These are phyloP conservation scores for Pseudogymnoascus sp. DNA, from an alignment of 2,329 filamentous ascomycete species.

Conservation along the genomic window DNA sequence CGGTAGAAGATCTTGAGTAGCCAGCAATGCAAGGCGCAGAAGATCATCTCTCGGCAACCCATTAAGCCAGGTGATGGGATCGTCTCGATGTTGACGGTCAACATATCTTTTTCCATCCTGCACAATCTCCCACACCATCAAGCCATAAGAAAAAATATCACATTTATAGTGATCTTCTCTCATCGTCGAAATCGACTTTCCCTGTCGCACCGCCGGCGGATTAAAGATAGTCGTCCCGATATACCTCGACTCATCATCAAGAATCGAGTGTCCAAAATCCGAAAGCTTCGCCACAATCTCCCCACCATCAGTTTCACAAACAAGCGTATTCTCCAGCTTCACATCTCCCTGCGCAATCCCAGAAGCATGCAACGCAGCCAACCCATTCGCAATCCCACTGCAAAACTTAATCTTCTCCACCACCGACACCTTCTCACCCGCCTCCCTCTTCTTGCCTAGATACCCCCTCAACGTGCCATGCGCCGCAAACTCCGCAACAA, in stretches of 20 bases:
- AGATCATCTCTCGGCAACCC: not conserved
- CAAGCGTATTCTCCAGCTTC: conserved; percentile 1
- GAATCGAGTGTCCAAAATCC: conserved; percentile 7
- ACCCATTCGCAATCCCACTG: not conserved
- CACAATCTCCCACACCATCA: conserved; percentile 10
- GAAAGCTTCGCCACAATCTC: conserved; percentile 6
- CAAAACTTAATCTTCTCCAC: not conserved
- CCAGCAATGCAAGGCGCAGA: conserved; percentile 5
- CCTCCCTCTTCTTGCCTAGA: not conserved
- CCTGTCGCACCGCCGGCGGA: not conserved
- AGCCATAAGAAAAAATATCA: conserved; percentile 7
- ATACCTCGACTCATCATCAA: conserved; percentile 1
- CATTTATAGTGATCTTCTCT: conserved; percentile 4
- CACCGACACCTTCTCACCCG: not conserved
- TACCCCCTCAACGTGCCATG: conserved; percentile 3
- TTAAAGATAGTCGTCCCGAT: not conserved
- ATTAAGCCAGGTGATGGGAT: not conserved
- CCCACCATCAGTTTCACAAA: not conserved
- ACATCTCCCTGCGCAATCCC: not conserved
- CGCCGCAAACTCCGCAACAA: conserved; percentile 1
- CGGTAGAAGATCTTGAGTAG: not conserved
- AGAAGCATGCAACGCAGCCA: not conserved
- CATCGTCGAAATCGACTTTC: not conserved
- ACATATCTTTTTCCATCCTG: not conserved
- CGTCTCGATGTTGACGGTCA: not conserved